Evolutionary conservation across 1,284 basidiomycete genomes (phyloP).

Genomic region (Mixia osmundae): DNA sequence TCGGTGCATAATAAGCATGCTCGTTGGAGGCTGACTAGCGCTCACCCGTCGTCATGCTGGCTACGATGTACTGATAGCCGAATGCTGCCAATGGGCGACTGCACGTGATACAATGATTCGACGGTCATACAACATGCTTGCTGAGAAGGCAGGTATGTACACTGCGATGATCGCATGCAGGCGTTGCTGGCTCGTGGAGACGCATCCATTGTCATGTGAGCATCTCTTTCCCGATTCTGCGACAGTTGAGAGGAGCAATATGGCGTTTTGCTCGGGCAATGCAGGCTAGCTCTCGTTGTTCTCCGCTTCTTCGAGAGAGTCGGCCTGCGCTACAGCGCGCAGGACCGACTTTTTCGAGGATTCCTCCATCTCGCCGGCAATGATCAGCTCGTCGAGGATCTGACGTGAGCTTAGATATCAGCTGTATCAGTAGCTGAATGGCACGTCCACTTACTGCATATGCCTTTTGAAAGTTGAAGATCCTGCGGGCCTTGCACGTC

Average conservation of each 20-base stretch:
- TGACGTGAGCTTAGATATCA: conserved; percentile 21
- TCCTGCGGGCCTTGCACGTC: conserved; percentile 29
- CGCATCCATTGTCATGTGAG: background rate
- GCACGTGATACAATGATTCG: no score
- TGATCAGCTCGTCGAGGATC: conserved; percentile 95
- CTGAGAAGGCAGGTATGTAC: no score
- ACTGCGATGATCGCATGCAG: no score
- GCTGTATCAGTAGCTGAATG: background rate
- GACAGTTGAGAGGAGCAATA: no score
- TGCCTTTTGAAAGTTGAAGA: conserved; percentile 97
- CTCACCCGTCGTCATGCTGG: no score
- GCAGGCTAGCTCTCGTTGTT: conserved; percentile 10
- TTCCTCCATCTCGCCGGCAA: conserved; percentile 93
- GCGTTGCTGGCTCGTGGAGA: no score
- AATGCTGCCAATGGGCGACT: no score
- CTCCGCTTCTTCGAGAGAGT: conserved; percentile 28
- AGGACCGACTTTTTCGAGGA: conserved; percentile 95
- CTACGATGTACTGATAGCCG: no score
- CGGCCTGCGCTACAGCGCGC: conserved; percentile 36
- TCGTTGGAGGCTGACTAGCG: no score
- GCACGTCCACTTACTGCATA: conserved; percentile 40
- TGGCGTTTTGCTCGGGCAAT: no score
- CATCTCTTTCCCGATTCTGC: background rate
- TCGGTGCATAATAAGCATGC: no score
- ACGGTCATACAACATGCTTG: no score